These are phyloP conservation scores for Carex kokanica DNA, from an alignment of 176 grass and related monocot genomes.

Conservation along the genomic window DNA sequence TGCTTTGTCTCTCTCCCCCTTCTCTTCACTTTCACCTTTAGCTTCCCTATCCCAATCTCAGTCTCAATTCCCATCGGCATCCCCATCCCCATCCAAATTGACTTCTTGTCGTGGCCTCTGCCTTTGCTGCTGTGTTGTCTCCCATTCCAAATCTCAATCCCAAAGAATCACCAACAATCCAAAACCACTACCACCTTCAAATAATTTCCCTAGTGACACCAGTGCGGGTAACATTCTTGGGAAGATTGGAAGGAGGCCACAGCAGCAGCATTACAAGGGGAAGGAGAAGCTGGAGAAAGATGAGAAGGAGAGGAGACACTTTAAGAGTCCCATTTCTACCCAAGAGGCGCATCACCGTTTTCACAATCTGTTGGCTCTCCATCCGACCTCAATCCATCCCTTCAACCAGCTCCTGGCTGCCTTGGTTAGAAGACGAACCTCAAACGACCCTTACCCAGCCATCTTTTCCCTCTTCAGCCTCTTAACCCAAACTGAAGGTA, in stretches of 20 bases:
- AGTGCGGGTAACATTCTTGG: neutral
- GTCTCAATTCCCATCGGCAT: neutral
- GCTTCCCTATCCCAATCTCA: neutral
- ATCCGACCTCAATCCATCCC: neutral
- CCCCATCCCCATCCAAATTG: neutral
- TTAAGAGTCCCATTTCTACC: neutral
- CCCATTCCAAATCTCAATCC: neutral
- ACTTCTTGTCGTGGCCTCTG: neutral
- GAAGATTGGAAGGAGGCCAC: neutral
- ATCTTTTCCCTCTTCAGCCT: conserved; percentile 20
- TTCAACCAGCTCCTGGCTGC: neutral
- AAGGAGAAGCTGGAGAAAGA: neutral
- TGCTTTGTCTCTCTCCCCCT: neutral
- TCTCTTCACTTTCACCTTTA: neutral
- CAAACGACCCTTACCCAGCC: neutral
- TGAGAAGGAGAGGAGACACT: neutral
- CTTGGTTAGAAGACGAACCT: neutral
- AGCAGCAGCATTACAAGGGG: neutral
- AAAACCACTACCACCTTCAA: neutral
- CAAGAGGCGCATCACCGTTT: neutral
- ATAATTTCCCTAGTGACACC: neutral
- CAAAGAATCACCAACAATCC: neutral
- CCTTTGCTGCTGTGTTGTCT: neutral
- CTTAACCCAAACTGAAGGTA: neutral
- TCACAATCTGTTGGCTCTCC: neutral